These are phyloP conservation scores for Scenedesmus sp. DNA, from an alignment of 163 green algal species.

Conservation along the genomic window DNA sequence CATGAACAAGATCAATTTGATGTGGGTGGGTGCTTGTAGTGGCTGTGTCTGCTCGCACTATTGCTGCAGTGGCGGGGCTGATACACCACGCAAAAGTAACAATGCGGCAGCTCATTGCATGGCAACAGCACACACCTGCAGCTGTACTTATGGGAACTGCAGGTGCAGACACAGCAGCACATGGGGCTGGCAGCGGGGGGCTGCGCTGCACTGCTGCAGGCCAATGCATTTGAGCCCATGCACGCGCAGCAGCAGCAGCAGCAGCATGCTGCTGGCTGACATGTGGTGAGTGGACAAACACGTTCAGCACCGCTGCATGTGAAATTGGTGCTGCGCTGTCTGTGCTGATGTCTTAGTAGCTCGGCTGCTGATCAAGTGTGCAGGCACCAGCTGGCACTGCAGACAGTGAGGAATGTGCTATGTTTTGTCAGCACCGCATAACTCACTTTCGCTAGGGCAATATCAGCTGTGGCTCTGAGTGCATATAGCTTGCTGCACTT, in stretches of 20 bases:
- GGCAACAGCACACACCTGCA: not conserved
- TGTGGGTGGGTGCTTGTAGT: too few relatives aligned
- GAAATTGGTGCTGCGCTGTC: not conserved
- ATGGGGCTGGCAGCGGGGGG: constrained; percentile 2
- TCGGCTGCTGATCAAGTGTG: not conserved
- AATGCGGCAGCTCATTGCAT: too few relatives aligned
- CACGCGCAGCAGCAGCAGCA: constrained; percentile 41
- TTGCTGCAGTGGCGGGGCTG: too few relatives aligned
- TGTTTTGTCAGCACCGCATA: not conserved
- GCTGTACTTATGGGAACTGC: not conserved
- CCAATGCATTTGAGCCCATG: not conserved
- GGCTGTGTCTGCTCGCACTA: too few relatives aligned
- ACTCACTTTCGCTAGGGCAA: too few relatives aligned
- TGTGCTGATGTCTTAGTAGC: too few relatives aligned
- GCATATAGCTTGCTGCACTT: too few relatives aligned
- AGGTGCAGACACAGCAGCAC: constrained; percentile 30
- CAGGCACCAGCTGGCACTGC: too few relatives aligned
- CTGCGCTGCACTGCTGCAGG: constrained; percentile 40
- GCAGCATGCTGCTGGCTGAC: constrained; percentile 4
- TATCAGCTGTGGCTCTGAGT: too few relatives aligned
- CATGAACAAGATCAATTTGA: too few relatives aligned
- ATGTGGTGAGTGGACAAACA: not conserved
- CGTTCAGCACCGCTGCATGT: not conserved
- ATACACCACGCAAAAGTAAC: too few relatives aligned
- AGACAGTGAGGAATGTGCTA: too few relatives aligned